These are phyloP conservation scores for Alternaria burnsii DNA, from an alignment of 2,329 filamentous ascomycete species.

Conservation along the genomic window DNA sequence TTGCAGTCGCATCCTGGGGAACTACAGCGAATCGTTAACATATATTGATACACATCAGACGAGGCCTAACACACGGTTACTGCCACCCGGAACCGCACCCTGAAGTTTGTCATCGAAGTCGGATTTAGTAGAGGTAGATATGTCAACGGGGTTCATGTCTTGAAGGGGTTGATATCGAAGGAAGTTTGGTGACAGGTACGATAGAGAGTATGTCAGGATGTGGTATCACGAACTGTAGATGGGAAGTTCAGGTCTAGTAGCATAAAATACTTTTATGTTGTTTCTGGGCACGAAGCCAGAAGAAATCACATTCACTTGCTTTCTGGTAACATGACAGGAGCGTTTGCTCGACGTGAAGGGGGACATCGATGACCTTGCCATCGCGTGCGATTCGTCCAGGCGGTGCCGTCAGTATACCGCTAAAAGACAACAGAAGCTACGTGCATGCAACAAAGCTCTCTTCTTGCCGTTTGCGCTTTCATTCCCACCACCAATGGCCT, in stretches of 20 bases:
- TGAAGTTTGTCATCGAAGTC: neutral
- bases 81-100: too few relatives aligned
- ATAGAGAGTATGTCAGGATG: neutral
- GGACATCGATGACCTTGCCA: neutral
- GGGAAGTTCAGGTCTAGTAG: neutral
- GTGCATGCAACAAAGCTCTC: neutral
- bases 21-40: neutral
- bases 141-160: neutral
- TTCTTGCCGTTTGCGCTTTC: neutral
- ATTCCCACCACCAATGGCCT: too few relatives aligned
- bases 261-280: neutral
- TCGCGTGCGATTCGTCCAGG: neutral
- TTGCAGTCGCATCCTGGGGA: neutral
- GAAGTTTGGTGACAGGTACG: neutral
- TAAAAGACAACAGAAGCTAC: neutral
- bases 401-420: neutral
- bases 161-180: too few relatives aligned
- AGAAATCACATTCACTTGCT: neutral
- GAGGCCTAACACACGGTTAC: neutral
- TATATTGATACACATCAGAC: neutral
- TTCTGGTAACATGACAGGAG: neutral
- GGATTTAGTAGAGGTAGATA: neutral
- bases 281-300: neutral
- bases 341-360: slow-evolving; percentile 1
- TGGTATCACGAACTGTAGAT: neutral